These are phyloP conservation scores for Ascochyta clinopodiicola DNA, from an alignment of 2,329 filamentous ascomycete genomes.

Conservation along the genomic window DNA sequence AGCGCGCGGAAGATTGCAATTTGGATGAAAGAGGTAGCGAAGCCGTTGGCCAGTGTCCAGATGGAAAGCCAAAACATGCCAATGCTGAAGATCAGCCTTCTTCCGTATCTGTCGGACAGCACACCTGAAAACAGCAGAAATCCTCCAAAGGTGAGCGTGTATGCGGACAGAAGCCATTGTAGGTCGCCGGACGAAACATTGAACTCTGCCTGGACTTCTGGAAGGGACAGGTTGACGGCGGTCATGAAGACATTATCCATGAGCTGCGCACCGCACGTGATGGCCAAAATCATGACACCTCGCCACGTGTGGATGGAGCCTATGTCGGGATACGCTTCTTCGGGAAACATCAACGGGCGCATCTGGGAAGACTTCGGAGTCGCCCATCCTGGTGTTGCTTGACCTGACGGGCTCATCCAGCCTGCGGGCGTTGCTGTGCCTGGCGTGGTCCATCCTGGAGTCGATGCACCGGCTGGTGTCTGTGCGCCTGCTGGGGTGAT, in stretches of 20 bases:
- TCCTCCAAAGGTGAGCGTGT: slow-evolving; percentile 13
- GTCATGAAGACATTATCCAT: slow-evolving; percentile 18
- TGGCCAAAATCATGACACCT: slow-evolving; percentile 3
- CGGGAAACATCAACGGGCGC: slow-evolving; percentile 14
- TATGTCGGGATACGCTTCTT: slow-evolving; percentile 11
- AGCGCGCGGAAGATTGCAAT: slow-evolving; percentile 13
- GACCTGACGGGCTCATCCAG: slow-evolving; percentile 12
- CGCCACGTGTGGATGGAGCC: slow-evolving; percentile 16
- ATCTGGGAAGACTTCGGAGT: slow-evolving; percentile 14
- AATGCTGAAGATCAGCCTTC: slow-evolving; percentile 7
- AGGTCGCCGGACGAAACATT: slow-evolving; percentile 10
- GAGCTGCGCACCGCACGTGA: slow-evolving; percentile 12
- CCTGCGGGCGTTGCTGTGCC: slow-evolving; percentile 11
- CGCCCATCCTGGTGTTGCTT: slow-evolving; percentile 14
- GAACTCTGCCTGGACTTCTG: slow-evolving; percentile 14
- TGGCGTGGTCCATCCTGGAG: slow-evolving; percentile 15
- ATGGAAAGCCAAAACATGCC: slow-evolving; percentile 14
- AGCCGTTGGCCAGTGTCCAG: slow-evolving; percentile 14
- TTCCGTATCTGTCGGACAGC: slow-evolving; percentile 8
- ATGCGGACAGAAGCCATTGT: slow-evolving; percentile 12
- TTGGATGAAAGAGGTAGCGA: slow-evolving; percentile 12
- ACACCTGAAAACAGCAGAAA: slow-evolving; percentile 13
- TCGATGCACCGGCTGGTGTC: slow-evolving; percentile 12
- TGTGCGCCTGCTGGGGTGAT: slow-evolving; percentile 8
- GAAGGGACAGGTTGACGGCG: slow-evolving; percentile 13